Evolutionary conservation across 2,329 filamentous ascomycete genomes (phyloP).

Genomic region (Sporothrix pallida): DNA sequence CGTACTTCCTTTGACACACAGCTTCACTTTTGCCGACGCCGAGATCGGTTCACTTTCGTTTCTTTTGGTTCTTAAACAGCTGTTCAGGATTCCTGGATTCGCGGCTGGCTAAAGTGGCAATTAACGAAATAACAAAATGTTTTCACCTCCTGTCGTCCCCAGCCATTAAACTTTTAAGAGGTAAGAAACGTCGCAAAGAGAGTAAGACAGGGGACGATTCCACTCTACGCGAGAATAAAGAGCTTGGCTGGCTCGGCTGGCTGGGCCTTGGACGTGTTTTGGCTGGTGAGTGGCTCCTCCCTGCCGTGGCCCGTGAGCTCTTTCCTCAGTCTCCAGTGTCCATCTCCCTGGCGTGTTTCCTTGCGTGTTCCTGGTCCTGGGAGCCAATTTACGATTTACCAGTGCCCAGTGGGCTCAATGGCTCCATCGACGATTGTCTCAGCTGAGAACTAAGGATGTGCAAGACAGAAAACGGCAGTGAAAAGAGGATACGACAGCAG

Average conservation of each 20-base stretch:
- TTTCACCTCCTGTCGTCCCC: neutral
- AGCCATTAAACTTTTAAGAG: neutral
- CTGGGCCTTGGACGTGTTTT: neutral
- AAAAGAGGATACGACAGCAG: neutral
- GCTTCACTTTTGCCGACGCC: neutral
- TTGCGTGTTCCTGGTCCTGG: neutral
- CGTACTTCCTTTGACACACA: neutral
- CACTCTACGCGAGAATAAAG: constrained; percentile 25
- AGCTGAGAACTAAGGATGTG: constrained; percentile 4
- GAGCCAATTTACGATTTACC: neutral
- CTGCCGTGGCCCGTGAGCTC: constrained; percentile 20
- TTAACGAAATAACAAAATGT: neutral
- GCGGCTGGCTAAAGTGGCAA: constrained; percentile 9
- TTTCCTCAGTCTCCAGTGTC: neutral
- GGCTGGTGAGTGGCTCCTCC: constrained; percentile 6
- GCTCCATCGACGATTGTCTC: neutral
- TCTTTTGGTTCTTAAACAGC: neutral
- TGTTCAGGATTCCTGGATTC: neutral
- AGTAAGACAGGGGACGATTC: neutral
- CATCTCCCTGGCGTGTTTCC: neutral
- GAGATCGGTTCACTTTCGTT: constrained; percentile 12
- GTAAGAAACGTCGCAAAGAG: neutral
- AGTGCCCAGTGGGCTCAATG: neutral
- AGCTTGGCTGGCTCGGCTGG: constrained; percentile 20
- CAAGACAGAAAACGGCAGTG: constrained; percentile 6